Base-by-base conservation (phyloP, 2,329 filamentous ascomycete genomes). In the Tolypocladium tundrense region DNA sequence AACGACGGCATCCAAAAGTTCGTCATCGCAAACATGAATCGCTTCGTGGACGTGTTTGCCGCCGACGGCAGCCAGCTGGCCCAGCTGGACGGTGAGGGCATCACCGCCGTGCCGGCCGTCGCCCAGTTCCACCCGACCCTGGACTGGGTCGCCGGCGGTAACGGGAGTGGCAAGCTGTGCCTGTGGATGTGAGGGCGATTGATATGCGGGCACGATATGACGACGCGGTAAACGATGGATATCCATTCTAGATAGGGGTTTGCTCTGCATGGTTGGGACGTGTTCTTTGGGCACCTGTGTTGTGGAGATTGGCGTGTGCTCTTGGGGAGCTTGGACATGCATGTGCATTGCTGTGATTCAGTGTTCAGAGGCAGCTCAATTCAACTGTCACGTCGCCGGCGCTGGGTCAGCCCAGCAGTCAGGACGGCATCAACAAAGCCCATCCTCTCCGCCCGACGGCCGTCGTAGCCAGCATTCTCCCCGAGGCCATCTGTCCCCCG, bases 21-120 rank as follows among this genome's bases (percentile, higher is more conserved):
- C 66, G 89, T 85, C 31, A 93, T 99, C 58, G 94, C 90, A 1
- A 99, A 97, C 65, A 97, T 97, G 94, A 96, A 96, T 69, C 85
- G 94, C 1, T 97, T 97, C 65, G 90, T 97, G 1, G 94, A 99
- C 68, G 82, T 99, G 0, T 99, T 88, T 70, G 88, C 88, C 0
- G 81, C 85, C 0, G 83, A 88, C 54, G 94, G 94, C 0, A 87
- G 91, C 66, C 93, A 97, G 70, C 75, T 99, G 4, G 93, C 90
- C 0, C 93, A 97, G 71, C 73, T 96, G 0, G 91, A 87, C 1
- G 91, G 91, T 0, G 91, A 96, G 0, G 90, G 88, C 0, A 96
- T 99, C 64, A 96, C 91, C 1, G 94, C 94, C 8, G 94, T 99
- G 4, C 94, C 94, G 3, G 90, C 94, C 0, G 94, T 96, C 0